These are phyloP conservation scores for Flammula alnicola DNA, from an alignment of 1,284 basidiomycete species.

Conservation along the genomic window DNA sequence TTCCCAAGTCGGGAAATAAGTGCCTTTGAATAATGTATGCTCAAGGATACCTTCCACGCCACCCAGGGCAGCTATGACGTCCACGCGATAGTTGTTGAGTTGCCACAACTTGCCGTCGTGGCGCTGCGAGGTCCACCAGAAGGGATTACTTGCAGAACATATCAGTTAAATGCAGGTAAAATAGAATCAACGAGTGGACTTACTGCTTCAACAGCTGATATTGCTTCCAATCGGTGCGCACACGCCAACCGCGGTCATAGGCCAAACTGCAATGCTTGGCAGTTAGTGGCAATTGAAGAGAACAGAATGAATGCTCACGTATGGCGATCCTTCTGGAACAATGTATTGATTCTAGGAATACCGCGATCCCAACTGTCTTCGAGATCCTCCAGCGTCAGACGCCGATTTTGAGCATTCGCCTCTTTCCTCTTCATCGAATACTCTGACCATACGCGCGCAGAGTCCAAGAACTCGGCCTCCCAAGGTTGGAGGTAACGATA, in stretches of 20 bases:
- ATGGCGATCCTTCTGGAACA: slow-evolving; percentile 98
- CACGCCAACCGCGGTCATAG: slow-evolving; percentile 98
- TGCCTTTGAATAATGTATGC: slow-evolving; percentile 98
- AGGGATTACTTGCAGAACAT: slow-evolving; percentile 74
- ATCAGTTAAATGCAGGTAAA: slow-evolving; percentile 5
- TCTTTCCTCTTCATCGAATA: slow-evolving; percentile 99
- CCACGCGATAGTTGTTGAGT: slow-evolving; percentile 97
- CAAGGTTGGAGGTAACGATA: slow-evolving; percentile 99
- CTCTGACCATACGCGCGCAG: slow-evolving; percentile 98
- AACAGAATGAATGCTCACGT: slow-evolving; percentile 59
- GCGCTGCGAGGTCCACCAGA: slow-evolving; percentile 98
- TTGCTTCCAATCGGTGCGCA: slow-evolving; percentile 96
- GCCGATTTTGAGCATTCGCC: slow-evolving; percentile 95
- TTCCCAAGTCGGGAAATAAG: slow-evolving; percentile 93
- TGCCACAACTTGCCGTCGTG: slow-evolving; percentile 99
- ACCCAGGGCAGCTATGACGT: slow-evolving; percentile 98
- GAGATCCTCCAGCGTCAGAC: slow-evolving; percentile 95
- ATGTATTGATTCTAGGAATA: slow-evolving; percentile 96
- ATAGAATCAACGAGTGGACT: slow-evolving; percentile 31
- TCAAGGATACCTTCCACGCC: slow-evolving; percentile 98
- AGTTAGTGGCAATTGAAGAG: slow-evolving; percentile 4
- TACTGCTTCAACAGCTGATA: slow-evolving; percentile 93
- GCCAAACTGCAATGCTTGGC: slow-evolving; percentile 70
- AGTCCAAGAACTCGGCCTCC: slow-evolving; percentile 99
- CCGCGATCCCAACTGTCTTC: slow-evolving; percentile 99